phyloP scores from a whole-genome alignment of 805 yeast genomes.

The Kurtzmaniella cleridarum region DNA sequence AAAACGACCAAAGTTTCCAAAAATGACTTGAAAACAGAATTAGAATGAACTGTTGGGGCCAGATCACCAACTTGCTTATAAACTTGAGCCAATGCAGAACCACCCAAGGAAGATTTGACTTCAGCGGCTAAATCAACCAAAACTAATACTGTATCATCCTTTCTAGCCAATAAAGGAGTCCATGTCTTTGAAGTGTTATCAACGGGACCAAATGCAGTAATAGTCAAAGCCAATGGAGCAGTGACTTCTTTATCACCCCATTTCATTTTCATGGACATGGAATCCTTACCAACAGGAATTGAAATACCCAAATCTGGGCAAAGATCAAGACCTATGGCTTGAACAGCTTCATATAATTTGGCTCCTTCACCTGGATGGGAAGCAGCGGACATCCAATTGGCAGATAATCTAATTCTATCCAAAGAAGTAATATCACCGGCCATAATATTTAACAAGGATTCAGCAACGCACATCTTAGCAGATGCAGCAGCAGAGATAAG shows the following conservation, averaged over 20 bases:
- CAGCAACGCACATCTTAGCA: conserved; percentile 94
- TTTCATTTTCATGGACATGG: conserved; percentile 98
- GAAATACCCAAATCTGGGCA: conserved; percentile 90
- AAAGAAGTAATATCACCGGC: conserved; percentile 85
- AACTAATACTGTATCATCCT: conserved; percentile 57
- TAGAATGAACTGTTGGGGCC: conserved; percentile 78
- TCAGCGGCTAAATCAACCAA: conserved; percentile 73
- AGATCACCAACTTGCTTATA: conserved; percentile 79
- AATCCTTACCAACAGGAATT: conserved; percentile 97
- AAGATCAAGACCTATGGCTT: conserved; percentile 89
- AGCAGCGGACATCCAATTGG: conserved; percentile 99
- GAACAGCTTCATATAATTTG: conserved; percentile 92
- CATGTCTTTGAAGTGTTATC: conserved; percentile 81
- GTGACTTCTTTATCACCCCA: conserved; percentile 92
- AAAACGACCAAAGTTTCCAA: conserved; percentile 63
- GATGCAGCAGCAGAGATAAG: conserved; percentile 84
- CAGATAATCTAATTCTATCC: conserved; percentile 77
- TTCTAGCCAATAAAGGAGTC: conserved; percentile 74
- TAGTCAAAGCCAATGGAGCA: conserved; percentile 87
- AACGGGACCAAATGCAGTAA: conserved; percentile 91
- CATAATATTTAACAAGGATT: conserved; percentile 77
- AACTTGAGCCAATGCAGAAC: conserved; percentile 92
- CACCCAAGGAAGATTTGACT: conserved; percentile 64
- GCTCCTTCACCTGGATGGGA: conserved; percentile 93
- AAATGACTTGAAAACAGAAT: conserved; percentile 59